Evolutionary conservation across 192 early-diverging fungal genomes (phyloP).

Genomic region (Diversispora eburnea): DNA sequence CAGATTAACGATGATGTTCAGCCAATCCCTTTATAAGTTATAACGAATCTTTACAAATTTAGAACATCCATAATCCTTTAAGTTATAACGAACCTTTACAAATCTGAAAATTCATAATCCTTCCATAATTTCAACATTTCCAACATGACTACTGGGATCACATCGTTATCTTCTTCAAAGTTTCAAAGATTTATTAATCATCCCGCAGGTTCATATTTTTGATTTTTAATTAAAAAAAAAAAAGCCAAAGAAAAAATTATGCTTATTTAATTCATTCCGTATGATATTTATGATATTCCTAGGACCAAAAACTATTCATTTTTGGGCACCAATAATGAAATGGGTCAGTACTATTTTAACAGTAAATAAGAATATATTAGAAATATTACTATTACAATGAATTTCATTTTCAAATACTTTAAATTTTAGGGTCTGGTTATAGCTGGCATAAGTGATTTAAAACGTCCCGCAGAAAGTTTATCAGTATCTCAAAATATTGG

Average conservation of each 20-base stretch:
- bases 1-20: no score
- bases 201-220: constrained; percentile 47
- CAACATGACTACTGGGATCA: background rate
- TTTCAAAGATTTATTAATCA: constrained; percentile 55
- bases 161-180: constrained; percentile 5
- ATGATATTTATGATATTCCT: constrained; percentile 6
- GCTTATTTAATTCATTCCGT: background rate
- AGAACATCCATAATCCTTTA: background rate
- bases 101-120: background rate
- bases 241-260: background rate
- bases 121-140: background rate
- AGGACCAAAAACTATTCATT: constrained; percentile 98
- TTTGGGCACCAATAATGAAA: constrained; percentile 96
- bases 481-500: constrained; percentile 75
- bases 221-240: background rate
- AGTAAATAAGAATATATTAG: constrained; percentile 1
- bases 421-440: constrained; percentile 75
- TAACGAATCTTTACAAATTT: background rate
- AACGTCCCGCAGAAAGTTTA: constrained; percentile 87
- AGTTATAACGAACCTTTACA: background rate
- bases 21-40: background rate
- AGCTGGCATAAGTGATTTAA: constrained; percentile 86
- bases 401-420: background rate
- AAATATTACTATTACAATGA: background rate
- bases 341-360: constrained; percentile 56